Evolutionary conservation across 1,139 yeast genomes (phyloP).

Genomic region (Geotrichum histeridarum): DNA sequence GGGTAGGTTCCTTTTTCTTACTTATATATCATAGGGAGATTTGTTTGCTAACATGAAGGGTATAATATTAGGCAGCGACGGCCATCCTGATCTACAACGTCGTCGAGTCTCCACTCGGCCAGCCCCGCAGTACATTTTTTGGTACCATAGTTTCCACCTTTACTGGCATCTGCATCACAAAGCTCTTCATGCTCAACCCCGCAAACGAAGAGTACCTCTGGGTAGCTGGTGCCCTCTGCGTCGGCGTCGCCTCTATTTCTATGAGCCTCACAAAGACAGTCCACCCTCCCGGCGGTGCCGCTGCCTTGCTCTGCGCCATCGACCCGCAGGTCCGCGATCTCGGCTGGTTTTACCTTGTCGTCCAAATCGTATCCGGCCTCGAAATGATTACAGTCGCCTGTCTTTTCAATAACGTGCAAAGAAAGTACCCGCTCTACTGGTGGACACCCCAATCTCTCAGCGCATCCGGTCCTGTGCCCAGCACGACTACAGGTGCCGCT

Average conservation of each 20-base stretch:
- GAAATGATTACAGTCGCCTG: conserved; percentile 52
- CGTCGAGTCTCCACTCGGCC: conserved; percentile 55
- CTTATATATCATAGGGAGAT: background rate
- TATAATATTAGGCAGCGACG: conserved; percentile 46
- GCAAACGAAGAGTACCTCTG: conserved; percentile 45
- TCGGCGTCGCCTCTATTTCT: conserved; percentile 50
- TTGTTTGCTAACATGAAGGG: too few species aligned
- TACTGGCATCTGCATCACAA: conserved; percentile 53
- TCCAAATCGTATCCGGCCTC: conserved; percentile 49
- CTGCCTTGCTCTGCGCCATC: conserved; percentile 56
- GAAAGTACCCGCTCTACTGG: conserved; percentile 60
- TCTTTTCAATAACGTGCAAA: conserved; percentile 51
- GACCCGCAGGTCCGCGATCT: conserved; percentile 46
- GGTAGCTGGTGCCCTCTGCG: conserved; percentile 59
- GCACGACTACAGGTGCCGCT: background rate
- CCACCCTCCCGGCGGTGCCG: conserved; percentile 75
- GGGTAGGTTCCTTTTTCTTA: conserved; percentile 17
- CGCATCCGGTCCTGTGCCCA: conserved; percentile 10
- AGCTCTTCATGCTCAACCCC: conserved; percentile 43
- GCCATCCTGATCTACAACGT: conserved; percentile 61
- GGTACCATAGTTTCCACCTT: conserved; percentile 56
- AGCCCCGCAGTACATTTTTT: conserved; percentile 55
- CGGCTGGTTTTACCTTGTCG: conserved; percentile 69
- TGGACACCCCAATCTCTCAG: conserved; percentile 45
- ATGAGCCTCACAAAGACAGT: conserved; percentile 58